phyloP scores from a whole-genome alignment of 371 early-diverging fungal genomes.

The Umbelopsis sp. region DNA sequence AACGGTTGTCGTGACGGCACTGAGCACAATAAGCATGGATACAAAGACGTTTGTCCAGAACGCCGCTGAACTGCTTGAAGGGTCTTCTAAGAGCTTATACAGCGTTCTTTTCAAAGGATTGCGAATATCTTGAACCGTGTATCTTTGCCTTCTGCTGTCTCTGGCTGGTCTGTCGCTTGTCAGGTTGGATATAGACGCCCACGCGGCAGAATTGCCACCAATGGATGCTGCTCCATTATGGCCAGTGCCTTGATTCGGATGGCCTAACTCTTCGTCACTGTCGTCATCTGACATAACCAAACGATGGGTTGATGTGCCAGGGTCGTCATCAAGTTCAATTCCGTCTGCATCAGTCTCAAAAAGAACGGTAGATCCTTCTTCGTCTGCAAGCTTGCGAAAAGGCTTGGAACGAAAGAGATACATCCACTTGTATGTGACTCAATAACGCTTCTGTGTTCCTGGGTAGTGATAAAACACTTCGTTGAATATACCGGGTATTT shows the following conservation, averaged over 20 bases:
- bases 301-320: neutral
- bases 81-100: conserved; percentile 73
- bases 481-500: neutral
- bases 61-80: conserved; percentile 71
- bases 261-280: neutral
- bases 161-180: neutral
- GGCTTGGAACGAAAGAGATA: conserved; percentile 15
- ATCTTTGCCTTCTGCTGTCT: neutral
- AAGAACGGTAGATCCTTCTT: conserved; percentile 16
- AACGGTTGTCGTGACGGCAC: conserved; percentile 80
- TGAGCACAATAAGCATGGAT: conserved; percentile 73
- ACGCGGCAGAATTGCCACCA: conserved; percentile 5
- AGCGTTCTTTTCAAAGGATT: conserved; percentile 59
- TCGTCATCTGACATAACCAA: conserved; percentile 3
- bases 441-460: neutral
- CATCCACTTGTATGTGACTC: neutral
- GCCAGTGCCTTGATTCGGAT: neutral
- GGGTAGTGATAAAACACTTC: neutral
- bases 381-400: conserved; percentile 15
- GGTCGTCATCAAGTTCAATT: conserved; percentile 1
- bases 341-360: conserved; percentile 1
- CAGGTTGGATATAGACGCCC: conserved; percentile 17
- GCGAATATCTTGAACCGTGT: conserved; percentile 26
- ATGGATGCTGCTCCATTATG: neutral
- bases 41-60: conserved; percentile 79